Evolutionary conservation across 2,329 filamentous ascomycete species (phyloP).

Genomic region (Pseudogymnoascus sp.): DNA sequence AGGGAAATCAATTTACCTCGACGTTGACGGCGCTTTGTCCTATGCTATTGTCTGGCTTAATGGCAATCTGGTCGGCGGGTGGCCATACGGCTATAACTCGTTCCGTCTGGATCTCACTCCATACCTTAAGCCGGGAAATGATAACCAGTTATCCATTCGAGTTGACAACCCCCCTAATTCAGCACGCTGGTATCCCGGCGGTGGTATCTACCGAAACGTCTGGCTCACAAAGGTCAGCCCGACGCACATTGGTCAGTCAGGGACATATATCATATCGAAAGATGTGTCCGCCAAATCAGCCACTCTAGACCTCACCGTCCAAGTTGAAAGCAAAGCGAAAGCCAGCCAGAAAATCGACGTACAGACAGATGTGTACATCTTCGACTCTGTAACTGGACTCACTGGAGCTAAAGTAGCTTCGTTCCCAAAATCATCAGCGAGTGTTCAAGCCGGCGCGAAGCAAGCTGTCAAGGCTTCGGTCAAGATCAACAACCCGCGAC

Average conservation of each 20-base stretch:
- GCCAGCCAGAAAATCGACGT: conserved; percentile 30
- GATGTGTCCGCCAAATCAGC: conserved; percentile 40
- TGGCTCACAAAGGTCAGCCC: conserved; percentile 46
- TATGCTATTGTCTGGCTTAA: conserved; percentile 18
- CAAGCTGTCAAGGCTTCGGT: conserved; percentile 30
- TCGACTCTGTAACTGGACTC: conserved; percentile 30
- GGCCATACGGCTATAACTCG: conserved; percentile 26
- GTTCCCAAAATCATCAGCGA: conserved; percentile 29
- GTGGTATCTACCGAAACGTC: conserved; percentile 47
- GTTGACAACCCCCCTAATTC: conserved; percentile 44
- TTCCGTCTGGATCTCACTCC: conserved; percentile 46
- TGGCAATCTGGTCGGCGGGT: conserved; percentile 15
- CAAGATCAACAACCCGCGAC: conserved; percentile 27
- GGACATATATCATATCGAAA: conserved; percentile 42
- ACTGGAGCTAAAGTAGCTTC: conserved; percentile 29
- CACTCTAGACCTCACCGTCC: conserved; percentile 37
- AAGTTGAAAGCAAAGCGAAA: conserved; percentile 39
- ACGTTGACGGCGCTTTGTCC: conserved; percentile 24
- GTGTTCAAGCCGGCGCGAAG: conserved; percentile 29
- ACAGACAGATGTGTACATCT: conserved; percentile 34
- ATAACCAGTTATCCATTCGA: conserved; percentile 43
- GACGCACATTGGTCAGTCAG: conserved; percentile 43
- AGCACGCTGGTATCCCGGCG: conserved; percentile 50
- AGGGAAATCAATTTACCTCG: conserved; percentile 37
- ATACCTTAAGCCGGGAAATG: conserved; percentile 30